Evolutionary conservation across 2,329 filamentous ascomycete species (phyloP), one percentile per base, ranked within the genome.

Genomic region (Sphaerulina vaccinii): DNA sequence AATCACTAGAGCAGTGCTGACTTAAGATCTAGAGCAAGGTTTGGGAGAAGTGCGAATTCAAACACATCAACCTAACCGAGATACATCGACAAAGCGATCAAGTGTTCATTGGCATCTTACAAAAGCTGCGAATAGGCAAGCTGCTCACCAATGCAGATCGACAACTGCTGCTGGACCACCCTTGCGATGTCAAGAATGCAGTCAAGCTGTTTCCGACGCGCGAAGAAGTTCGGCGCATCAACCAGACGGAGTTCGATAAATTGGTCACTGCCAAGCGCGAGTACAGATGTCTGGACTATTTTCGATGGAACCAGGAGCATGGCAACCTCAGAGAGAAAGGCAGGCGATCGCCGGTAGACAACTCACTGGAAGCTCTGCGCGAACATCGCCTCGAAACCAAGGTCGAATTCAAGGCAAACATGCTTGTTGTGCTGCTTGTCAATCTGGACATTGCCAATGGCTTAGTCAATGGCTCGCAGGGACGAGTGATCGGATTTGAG

Each of bases 21-120:
- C n/a, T n/a, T n/a, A n/a, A n/a, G n/a, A n/a, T n/a, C n/a, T 69
- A 72, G 15, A 82, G 79, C 56, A 51, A 65, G 1, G 75, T 75
- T 0, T 86, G 83, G 83, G 53, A 68, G 10, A 68, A 78, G 38
- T 80, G 79, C 55, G 58, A 76, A 1, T 84, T 86, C 59, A 64
- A 63, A 1, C 72, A 80, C 51, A 68, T 83, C 1, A 71, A 81
- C 7, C 70, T 86, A 0, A 75, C 68, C 1, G 70, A 75, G 3
- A 79, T 85, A 3, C 79, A 83, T 60, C 75, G 83, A 3, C 82
- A 86, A 53, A 74, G 61, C 5, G 81, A 85, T 54, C 51, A 65
- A 32, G 60, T 60, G 0, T 85, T 85, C 60, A 77, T 83, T 51
- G 65, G 67, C 2, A 76, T 84, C 39, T 70, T 86, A 1, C 73